Base-by-base conservation (phyloP, 1,284 basidiomycete genomes). In the Ustilago vetiveriae region DNA sequence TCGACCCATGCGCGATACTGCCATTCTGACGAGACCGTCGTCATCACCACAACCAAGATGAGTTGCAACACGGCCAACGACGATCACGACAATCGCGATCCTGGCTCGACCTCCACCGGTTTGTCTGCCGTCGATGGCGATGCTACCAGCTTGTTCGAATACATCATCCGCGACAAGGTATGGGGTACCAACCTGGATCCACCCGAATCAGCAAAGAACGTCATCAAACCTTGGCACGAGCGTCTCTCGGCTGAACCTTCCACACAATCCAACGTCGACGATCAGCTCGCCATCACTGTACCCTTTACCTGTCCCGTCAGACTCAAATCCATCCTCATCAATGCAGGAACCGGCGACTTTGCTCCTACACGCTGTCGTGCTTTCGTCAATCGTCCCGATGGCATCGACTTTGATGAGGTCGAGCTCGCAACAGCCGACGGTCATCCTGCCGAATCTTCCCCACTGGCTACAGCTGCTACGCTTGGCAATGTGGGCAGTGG, bases 201-300 rank as follows among this genome's bases (percentile, higher is more conserved):
- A 14, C 79, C 79, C 17, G 78, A 79, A 39, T 62, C 65, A 1
- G 76, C 74, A 14, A 74, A 69, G 32, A 57, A 59, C 19, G 74
- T 74, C 41, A 71, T 80, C 69, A 81, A 80, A 54, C 79, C 78
- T 4, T 81, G 79, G 79, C 58, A 80, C 48, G 46, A 73, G 41
- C 64, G 78, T 17, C 52, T 72, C 17, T 56, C 72, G 7, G 44
- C 69, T 6, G 53, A 64, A 0, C 55, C 48, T n/a, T 78, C 44
- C 32, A 66, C 70, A 5, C 76, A 81, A 55, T 79, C 76, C 50
- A 74, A 74, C 36, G 78, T 78, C 27, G 79, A 81, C 44, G 79
- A 80, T 52, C 75, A 78, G 65, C 74, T 81, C 42, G 76, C 78
- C 49, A 70, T 81, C 62, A 80, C 68, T 22, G 64, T 81, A 4